Conservation (phyloP, 139 green algal genomes). For the Eudorina sp. region DNA sequence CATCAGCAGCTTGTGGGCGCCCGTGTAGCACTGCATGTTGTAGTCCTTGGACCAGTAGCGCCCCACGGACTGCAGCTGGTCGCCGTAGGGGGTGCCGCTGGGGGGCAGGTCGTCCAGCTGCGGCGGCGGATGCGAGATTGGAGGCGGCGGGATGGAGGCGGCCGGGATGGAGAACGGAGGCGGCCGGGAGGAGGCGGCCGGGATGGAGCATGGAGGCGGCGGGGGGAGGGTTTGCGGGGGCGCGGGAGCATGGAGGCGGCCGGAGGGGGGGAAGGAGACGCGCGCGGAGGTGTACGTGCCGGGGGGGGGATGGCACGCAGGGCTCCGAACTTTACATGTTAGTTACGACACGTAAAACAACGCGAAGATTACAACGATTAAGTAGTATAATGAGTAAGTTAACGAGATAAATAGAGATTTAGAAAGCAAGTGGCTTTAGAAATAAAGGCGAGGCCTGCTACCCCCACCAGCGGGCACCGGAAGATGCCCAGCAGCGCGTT, state of each 20-base stretch:
- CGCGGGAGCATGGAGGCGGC: neutral
- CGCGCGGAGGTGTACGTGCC: neutral
- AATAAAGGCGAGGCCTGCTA: neutral
- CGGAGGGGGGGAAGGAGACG: neutral
- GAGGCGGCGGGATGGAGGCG: too few species aligned
- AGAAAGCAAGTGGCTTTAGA: too few species aligned
- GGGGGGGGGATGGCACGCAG: too few species aligned
- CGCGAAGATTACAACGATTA: too few species aligned
- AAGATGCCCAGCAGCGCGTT: conserved; percentile 41
- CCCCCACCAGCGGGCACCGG: conserved; percentile 27
- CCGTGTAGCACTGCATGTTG: conserved; percentile 25
- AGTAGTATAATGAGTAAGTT: too few species aligned
- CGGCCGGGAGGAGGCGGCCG: too few species aligned
- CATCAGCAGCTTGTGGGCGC: conserved; percentile 14
- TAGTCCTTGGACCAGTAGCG: conserved; percentile 41
- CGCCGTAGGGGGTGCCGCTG: neutral
- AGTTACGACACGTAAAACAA: too few species aligned
- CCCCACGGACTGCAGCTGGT: neutral
- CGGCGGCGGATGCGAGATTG: neutral
- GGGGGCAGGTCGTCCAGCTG: neutral
- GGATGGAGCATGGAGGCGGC: too few species aligned
- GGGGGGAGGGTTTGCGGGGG: too few species aligned
- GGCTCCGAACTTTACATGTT: too few species aligned
- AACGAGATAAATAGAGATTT: too few species aligned
- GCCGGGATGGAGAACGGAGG: too few species aligned